These are phyloP conservation scores for Plasmodium berghei DNA, from an alignment of 169 alveolate genomes.

Conservation along the genomic window DNA sequence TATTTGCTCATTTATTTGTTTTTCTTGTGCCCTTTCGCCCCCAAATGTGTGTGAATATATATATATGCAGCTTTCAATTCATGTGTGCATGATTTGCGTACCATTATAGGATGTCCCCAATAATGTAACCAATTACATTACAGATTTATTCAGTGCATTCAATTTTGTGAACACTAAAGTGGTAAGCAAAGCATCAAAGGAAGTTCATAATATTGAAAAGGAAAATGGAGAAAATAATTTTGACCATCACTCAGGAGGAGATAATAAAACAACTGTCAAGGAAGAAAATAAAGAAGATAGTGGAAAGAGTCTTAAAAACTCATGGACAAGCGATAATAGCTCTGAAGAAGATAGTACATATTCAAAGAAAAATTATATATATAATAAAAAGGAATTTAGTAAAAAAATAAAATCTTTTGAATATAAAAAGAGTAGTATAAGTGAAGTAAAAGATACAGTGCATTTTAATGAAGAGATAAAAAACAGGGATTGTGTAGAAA, in stretches of 20 bases:
- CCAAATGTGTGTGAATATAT: not conserved
- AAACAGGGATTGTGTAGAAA: not conserved
- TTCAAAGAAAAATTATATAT: too few relatives aligned
- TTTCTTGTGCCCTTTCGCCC: not conserved
- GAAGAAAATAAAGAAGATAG: not conserved
- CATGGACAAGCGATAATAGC: not conserved
- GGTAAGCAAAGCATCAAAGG: not conserved
- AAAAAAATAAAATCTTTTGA: not conserved
- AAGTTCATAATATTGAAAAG: not conserved
- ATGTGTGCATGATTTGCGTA: not conserved
- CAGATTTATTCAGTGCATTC: conserved; percentile 44
- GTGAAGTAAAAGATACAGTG: not conserved
- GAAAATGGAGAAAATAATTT: not conserved
- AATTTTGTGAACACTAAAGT: conserved; percentile 13
- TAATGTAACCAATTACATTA: conserved; percentile 8
- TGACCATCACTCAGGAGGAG: not conserved
- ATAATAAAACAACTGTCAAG: not conserved
- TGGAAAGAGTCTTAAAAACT: not conserved
- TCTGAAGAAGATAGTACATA: too few relatives aligned
- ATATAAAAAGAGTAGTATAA: not conserved
- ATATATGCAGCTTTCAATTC: not conserved
- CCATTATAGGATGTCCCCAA: conserved; percentile 14
- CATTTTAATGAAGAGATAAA: not conserved
- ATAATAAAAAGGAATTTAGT: too few relatives aligned
- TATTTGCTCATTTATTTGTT: too few relatives aligned